phyloP scores from a whole-genome alignment of 345 rosid genomes.

The Hibiscus trionum region DNA sequence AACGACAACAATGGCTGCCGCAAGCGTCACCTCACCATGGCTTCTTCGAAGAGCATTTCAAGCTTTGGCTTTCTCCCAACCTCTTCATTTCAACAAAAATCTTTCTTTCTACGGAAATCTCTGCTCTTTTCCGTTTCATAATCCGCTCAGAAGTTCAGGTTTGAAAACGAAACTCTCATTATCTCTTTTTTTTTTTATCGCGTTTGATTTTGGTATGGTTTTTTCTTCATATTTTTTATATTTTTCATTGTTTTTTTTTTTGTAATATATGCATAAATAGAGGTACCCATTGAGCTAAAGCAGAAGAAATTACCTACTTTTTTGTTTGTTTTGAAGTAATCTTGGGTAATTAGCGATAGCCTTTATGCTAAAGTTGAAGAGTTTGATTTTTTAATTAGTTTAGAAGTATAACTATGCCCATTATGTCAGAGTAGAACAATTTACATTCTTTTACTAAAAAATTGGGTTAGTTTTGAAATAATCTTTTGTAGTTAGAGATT shows the following conservation, averaged over 20 bases:
- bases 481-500: conserved; percentile 4
- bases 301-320: not conserved
- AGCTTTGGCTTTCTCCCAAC: conserved; percentile 31
- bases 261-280: not conserved
- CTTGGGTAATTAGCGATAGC: not conserved
- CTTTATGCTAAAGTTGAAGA: not conserved
- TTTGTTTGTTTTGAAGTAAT: not conserved
- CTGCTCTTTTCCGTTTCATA: not conserved
- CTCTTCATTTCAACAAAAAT: conserved; percentile 11
- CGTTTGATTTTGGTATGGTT: not conserved
- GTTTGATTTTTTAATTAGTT: not conserved
- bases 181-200: not conserved
- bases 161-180: not conserved
- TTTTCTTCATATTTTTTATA: not conserved
- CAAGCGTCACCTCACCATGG: conserved; percentile 30
- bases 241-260: not conserved
- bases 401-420: not conserved
- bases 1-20: conserved; percentile 41
- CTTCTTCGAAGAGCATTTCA: conserved; percentile 39
- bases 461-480: not conserved
- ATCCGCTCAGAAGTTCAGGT: conserved; percentile 44
- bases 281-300: not conserved
- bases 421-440: not conserved
- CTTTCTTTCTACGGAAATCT: conserved; percentile 19
- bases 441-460: not conserved